A percentile compares a stretch with the other conserved stretches of the same genome.
Conservation (phyloP, 2,329 filamentous ascomycete species). For the Colletotrichum coccodes region DNA sequence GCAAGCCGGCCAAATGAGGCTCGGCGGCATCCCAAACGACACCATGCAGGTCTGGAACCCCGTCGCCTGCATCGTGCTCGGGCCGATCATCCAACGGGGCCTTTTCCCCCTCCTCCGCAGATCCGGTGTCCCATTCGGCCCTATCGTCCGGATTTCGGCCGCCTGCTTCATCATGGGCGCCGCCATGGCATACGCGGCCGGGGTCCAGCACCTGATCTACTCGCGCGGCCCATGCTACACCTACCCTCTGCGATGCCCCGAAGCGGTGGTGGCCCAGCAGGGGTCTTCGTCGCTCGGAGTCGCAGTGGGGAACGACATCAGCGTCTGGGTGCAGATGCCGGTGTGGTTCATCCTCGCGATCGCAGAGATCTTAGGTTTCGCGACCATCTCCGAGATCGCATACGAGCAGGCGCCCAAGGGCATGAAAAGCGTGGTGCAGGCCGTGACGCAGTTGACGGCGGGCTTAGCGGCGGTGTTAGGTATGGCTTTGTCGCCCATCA, state of each 20-base stretch:
- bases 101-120: slow-evolving; percentile 61
- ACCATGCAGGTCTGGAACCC: slow-evolving; percentile 65
- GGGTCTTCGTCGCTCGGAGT: slow-evolving; percentile 8
- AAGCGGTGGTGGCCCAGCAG: slow-evolving; percentile 9
- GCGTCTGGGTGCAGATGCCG: slow-evolving; percentile 51
- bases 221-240: slow-evolving; percentile 28
- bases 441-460: slow-evolving; percentile 37
- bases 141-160: slow-evolving; percentile 61
- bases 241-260: slow-evolving; percentile 38
- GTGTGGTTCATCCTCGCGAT: slow-evolving; percentile 49
- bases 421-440: slow-evolving; percentile 47
- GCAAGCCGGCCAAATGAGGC: slow-evolving; percentile 63
- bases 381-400: slow-evolving; percentile 53
- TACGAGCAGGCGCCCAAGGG: slow-evolving; percentile 53
- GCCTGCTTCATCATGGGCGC: slow-evolving; percentile 59
- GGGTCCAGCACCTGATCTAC: slow-evolving; percentile 57
- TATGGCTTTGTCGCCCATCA: background rate
- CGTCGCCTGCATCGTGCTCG: slow-evolving; percentile 62
- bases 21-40: slow-evolving; percentile 64
- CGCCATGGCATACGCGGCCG: slow-evolving; percentile 59
- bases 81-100: slow-evolving; percentile 61
- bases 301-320: slow-evolving; percentile 44
- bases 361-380: slow-evolving; percentile 53
- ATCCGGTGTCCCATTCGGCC: slow-evolving; percentile 58
- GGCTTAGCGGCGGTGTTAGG: slow-evolving; percentile 5